Evolutionary conservation across 345 rosid species (phyloP).

Genomic region (thale cress (Arabidopsis thaliana)): DNA sequence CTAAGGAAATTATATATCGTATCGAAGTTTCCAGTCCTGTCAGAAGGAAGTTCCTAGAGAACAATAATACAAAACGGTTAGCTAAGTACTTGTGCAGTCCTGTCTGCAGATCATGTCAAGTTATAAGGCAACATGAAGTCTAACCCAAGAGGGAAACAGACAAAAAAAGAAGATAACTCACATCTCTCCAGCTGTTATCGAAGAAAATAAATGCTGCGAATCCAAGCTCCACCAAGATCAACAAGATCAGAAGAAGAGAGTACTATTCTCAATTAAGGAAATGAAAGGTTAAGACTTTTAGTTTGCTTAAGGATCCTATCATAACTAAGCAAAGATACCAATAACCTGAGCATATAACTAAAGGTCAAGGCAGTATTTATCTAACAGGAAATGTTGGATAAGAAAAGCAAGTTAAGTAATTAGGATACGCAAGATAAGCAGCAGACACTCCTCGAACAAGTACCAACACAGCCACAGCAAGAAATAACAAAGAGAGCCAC

Average conservation of each 20-base stretch:
- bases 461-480: conserved; percentile 90
- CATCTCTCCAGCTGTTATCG: conserved; percentile 86
- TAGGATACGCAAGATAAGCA: conserved; percentile 97
- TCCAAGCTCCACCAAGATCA: conserved; percentile 92
- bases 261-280: conserved; percentile 81
- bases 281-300: conserved; percentile 23
- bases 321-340: neutral
- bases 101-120: conserved; percentile 16
- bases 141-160: neutral
- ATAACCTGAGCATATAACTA: conserved; percentile 8
- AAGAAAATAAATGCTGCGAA: conserved; percentile 91
- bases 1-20: conserved; percentile 73
- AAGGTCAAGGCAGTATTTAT: neutral
- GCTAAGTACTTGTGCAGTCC: conserved; percentile 4
- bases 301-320: conserved; percentile 20
- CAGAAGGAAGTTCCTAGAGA: conserved; percentile 78
- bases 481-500: conserved; percentile 81
- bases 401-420: conserved; percentile 16
- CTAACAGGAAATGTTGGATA: neutral
- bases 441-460: conserved; percentile 81
- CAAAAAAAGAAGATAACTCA: conserved; percentile 45
- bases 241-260: conserved; percentile 69
- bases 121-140: neutral
- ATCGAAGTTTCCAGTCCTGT: conserved; percentile 81
- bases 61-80: conserved; percentile 16